Evolutionary conservation across 2,329 filamentous ascomycete species (phyloP).

Genomic region (Fusarium caatingaense): DNA sequence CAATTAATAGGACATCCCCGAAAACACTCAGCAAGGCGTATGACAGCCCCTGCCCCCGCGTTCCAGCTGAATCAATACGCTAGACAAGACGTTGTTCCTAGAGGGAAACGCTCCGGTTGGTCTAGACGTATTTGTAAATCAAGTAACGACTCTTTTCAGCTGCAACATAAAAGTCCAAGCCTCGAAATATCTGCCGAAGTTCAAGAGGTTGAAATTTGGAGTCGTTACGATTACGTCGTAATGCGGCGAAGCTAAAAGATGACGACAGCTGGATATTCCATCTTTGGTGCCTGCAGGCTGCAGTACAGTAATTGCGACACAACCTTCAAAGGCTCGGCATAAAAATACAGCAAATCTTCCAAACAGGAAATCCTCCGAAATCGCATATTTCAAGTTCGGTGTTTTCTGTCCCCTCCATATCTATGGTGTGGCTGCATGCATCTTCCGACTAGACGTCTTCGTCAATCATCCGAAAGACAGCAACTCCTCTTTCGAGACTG

Average conservation of each 20-base stretch:
- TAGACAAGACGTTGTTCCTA: constrained; percentile 3
- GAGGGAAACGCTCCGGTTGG: constrained; percentile 26
- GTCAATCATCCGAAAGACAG: constrained; percentile 13
- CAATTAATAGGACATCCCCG: constrained; percentile 21
- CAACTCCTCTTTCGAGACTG: constrained; percentile 5
- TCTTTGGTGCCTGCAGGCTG: constrained; percentile 25
- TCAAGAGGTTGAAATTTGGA: constrained; percentile 1
- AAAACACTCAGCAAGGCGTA: background rate
- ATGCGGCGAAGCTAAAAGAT: constrained; percentile 33
- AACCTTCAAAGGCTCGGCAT: background rate
- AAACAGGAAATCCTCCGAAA: background rate
- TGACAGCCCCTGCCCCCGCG: constrained; percentile 2
- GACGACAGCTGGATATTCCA: constrained; percentile 23
- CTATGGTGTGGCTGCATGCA: constrained; percentile 25
- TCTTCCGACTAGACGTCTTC: constrained; percentile 7
- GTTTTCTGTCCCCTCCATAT: background rate
- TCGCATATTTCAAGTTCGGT: background rate
- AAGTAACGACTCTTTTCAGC: constrained; percentile 12
- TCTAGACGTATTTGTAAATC: constrained; percentile 6
- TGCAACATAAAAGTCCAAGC: constrained; percentile 2
- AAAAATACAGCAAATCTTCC: background rate
- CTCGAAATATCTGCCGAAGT: constrained; percentile 13
- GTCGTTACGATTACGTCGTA: constrained; percentile 18
- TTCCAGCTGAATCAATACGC: constrained; percentile 23
- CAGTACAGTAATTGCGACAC: constrained; percentile 10